A percentile compares a stretch with the other conserved stretches of the same genome.
These are phyloP conservation scores for Euphorbia celastroides DNA, from an alignment of 441 rosid genomes.

Conservation along the genomic window DNA sequence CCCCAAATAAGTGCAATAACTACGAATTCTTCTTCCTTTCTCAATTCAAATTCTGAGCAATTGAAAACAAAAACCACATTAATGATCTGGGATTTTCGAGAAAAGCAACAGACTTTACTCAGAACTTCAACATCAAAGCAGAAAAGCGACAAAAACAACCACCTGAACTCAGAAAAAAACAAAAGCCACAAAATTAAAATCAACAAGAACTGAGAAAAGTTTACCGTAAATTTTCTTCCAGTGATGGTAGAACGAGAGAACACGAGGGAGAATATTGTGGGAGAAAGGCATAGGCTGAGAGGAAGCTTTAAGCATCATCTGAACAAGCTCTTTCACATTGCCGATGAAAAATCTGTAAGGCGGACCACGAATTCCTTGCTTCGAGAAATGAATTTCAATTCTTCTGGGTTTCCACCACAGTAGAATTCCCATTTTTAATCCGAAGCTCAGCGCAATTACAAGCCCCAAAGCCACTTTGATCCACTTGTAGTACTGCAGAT, in stretches of 20 bases:
- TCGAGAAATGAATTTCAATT: conserved; percentile 83
- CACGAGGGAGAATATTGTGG: conserved; percentile 92
- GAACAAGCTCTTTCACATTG: conserved; percentile 81
- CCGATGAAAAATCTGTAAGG: conserved; percentile 93
- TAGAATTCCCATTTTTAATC: conserved; percentile 35
- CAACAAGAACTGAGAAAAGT: not conserved
- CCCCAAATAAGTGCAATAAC: too few relatives aligned
- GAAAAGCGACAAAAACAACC: conserved; percentile 30
- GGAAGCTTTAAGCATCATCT: conserved; percentile 92
- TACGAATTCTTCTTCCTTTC: conserved; percentile 19
- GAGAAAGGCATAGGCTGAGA: conserved; percentile 88
- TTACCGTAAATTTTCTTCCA: conserved; percentile 96
- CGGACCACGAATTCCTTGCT: conserved; percentile 94
- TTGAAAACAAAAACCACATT: not conserved
- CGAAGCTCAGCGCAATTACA: conserved; percentile 18
- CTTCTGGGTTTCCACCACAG: conserved; percentile 92
- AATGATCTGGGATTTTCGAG: too few relatives aligned
- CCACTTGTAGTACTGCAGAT: conserved; percentile 10
- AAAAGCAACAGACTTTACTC: conserved; percentile 41
- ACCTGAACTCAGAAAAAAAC: conserved; percentile 25
- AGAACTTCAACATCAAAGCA: conserved; percentile 43
- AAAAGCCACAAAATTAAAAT: not conserved
- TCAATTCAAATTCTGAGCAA: not conserved
- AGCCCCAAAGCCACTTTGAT: conserved; percentile 31
- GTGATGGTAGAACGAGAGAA: conserved; percentile 87